These are phyloP conservation scores for Penicillium sp. DNA, from an alignment of 2,329 filamentous ascomycete genomes.

Conservation along the genomic window DNA sequence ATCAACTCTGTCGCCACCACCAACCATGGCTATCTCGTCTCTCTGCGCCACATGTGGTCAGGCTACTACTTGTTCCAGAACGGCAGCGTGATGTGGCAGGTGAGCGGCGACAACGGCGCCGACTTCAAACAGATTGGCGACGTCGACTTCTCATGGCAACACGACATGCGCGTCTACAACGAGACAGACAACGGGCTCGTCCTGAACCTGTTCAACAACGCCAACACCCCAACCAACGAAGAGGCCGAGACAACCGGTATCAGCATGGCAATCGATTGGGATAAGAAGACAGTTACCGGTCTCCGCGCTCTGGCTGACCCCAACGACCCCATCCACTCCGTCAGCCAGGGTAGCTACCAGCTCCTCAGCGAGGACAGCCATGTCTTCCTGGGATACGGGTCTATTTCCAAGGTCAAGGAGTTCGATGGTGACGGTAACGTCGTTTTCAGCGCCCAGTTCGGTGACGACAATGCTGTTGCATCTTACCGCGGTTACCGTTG, in stretches of 20 bases:
- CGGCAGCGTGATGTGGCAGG: conserved; percentile 19
- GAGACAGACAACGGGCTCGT: conserved; percentile 28
- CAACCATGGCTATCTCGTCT: conserved; percentile 35
- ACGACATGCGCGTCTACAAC: conserved; percentile 32
- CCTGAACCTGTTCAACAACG: conserved; percentile 30
- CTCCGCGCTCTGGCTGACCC: conserved; percentile 17
- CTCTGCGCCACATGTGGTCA: conserved; percentile 35
- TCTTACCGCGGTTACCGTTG: conserved; percentile 31
- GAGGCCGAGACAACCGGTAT: conserved; percentile 21
- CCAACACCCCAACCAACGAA: conserved; percentile 14
- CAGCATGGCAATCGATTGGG: conserved; percentile 17
- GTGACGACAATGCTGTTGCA: conserved; percentile 18
- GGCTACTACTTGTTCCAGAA: conserved; percentile 30
- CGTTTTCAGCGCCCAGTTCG: conserved; percentile 30
- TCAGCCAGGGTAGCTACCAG: conserved; percentile 25
- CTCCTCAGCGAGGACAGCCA: conserved; percentile 15
- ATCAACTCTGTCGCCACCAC: conserved; percentile 34
- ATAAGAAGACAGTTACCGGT: conserved; percentile 9
- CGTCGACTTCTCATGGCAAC: conserved; percentile 27
- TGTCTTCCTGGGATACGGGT: conserved; percentile 32
- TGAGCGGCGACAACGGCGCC: conserved; percentile 13
- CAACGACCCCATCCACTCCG: conserved; percentile 13
- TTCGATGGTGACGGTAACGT: conserved; percentile 25
- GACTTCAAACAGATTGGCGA: conserved; percentile 19
- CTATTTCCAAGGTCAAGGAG: conserved; percentile 31